Conservation (phyloP, 2,329 filamentous ascomycete species). For the Fusarium sp. region DNA sequence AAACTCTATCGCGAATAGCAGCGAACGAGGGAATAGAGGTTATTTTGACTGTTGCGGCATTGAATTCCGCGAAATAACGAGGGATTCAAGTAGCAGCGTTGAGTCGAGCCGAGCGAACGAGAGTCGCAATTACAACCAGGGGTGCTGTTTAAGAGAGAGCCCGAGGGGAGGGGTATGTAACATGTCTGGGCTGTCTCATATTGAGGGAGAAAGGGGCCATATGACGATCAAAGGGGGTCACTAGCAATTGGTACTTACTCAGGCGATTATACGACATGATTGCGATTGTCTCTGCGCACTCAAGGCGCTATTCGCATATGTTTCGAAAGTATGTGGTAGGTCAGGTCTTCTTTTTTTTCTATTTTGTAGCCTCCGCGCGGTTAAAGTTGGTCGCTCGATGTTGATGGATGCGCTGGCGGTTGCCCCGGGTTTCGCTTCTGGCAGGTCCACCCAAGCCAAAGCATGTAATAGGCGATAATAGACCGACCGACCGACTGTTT, state of each 20-base stretch:
- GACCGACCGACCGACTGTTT: constrained; percentile 3
- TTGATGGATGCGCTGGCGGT: constrained; percentile 33
- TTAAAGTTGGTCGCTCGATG: constrained; percentile 18
- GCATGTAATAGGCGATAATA: constrained; percentile 5
- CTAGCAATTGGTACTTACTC: constrained; percentile 63
- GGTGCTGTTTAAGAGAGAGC: constrained; percentile 31
- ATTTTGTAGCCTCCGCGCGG: neutral
- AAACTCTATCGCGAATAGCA: constrained; percentile 10
- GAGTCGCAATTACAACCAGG: constrained; percentile 36
- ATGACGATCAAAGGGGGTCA: constrained; percentile 37
- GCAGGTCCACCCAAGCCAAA: constrained; percentile 4
- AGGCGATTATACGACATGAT: constrained; percentile 81
- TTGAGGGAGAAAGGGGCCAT: constrained; percentile 36
- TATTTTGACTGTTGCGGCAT: constrained; percentile 1
- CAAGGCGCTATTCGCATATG: constrained; percentile 33
- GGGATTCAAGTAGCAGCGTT: constrained; percentile 1
- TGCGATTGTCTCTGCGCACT: constrained; percentile 45
- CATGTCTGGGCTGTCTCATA: constrained; percentile 38
- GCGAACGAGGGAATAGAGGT: neutral
- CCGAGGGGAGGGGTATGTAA: constrained; percentile 38
- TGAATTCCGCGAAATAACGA: constrained; percentile 1
- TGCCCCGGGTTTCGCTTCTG: constrained; percentile 43
- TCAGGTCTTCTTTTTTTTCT: neutral
- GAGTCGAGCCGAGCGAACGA: neutral
- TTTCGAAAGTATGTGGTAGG: constrained; percentile 24